A percentile compares a stretch with the other conserved stretches of the same genome.
phyloP scores from a whole-genome alignment of 208 protist species.

The Acanthamoeba royreba region DNA sequence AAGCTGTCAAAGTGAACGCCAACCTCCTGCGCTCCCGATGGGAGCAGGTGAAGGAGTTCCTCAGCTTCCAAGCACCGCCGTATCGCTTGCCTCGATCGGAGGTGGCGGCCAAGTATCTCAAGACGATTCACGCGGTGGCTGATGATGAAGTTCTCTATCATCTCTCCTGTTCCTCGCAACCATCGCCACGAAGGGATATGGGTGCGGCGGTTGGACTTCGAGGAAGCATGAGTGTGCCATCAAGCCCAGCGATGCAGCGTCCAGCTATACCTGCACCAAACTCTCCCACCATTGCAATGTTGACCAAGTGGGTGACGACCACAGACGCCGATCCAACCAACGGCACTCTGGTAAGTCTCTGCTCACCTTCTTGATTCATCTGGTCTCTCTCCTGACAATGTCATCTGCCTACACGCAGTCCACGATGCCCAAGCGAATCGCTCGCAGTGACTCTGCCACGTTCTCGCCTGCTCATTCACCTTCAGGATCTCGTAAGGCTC shows the following conservation, averaged over 20 bases:
- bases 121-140: not conserved
- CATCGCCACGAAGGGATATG: not conserved
- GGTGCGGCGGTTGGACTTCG: not conserved
- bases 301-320: not conserved
- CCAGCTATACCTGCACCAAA: not conserved
- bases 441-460: too few relatives aligned
- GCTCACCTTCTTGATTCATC: too few relatives aligned
- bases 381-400: too few relatives aligned
- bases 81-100: not conserved
- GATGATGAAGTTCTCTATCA: slow-evolving; percentile 21
- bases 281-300: not conserved
- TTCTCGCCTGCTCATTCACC: too few relatives aligned
- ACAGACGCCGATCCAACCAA: not conserved
- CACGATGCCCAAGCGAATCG: not conserved
- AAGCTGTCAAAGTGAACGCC: not conserved
- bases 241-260: not conserved
- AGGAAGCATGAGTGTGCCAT: not conserved
- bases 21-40: not conserved
- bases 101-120: not conserved
- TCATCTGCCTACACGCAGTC: not conserved
- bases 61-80: not conserved
- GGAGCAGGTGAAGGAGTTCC: slow-evolving; percentile 7
- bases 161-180: not conserved
- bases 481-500: not conserved
- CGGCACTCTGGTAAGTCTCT: not conserved